Base-by-base conservation (phyloP, 1,284 basidiomycete species). In the Mycena citricolor region DNA sequence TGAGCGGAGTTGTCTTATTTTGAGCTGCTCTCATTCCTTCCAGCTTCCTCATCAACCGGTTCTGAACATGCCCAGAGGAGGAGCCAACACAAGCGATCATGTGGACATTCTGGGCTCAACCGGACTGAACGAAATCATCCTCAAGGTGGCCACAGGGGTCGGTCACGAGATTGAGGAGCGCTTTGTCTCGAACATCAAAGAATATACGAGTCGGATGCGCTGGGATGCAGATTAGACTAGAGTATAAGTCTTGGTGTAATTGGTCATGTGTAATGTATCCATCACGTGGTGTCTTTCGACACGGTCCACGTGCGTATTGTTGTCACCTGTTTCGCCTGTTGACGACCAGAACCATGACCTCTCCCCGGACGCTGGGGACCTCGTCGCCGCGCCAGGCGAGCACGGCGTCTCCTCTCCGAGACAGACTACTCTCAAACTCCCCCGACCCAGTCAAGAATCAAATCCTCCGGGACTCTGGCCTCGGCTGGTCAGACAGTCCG, bases 71-170 rank as follows among this genome's bases (percentile, higher is more conserved):
- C 95, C 77, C 4, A 79, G 95, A 29, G 95, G 95, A 28, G 97
- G 95, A 0, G 86, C 92, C 7, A 87, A 87, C 51, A 94, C 93
- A 0, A 83, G 84, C 36, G 91, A 94, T 61, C 94, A 98, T 58
- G 86, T 99, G 25, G 95, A 99, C 66, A 87, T 99, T 47, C 76
- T 99, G 14, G 95, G 97, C 3, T 87, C 90, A 16, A 86, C 82
- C 1, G 77, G 81, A 7, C 63, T 98, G 43, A 99, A 97, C 62
- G 87, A 94, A 61, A 83, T 95, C n/a, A 80, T 99, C 34, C 66
- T 98, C 20, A 87, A 92, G 61, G 83, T 94, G 12, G 92, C 84
- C 19, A 85, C 89, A 4, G 93, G 92, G 0, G 79, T 69, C 7
- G 83, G 77, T 11, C 63, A 81, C 44, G 85, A 90, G 58, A 75